Conservation (phyloP, 495 filamentous ascomycete species). For the Hypomontagnella monticulosa region DNA sequence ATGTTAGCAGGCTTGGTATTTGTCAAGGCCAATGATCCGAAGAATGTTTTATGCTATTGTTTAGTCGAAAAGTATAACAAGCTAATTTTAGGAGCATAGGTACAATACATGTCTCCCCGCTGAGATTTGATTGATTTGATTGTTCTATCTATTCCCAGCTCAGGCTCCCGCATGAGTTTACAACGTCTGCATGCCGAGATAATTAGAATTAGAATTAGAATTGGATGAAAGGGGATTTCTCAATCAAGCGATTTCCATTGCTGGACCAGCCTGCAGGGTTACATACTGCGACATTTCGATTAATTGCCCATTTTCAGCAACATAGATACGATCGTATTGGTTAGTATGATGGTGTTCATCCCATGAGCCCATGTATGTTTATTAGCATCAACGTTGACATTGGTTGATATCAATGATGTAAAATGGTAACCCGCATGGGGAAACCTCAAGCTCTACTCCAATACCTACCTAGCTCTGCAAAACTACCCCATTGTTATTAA, state of each 20-base stretch:
- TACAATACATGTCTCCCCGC: too few relatives aligned
- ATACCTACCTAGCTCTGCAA: too few relatives aligned
- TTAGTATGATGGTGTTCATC: background rate
- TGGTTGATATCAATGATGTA: too few relatives aligned
- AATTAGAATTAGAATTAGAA: conserved; percentile 2
- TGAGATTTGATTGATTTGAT: background rate
- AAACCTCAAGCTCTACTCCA: too few relatives aligned
- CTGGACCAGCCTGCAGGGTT: conserved; percentile 7
- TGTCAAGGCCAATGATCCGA: background rate
- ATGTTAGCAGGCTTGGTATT: conserved; percentile 11
- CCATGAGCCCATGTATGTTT: too few relatives aligned
- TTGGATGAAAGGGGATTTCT: conserved; percentile 14
- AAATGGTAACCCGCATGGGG: too few relatives aligned
- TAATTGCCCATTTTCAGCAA: conserved; percentile 9
- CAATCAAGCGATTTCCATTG: conserved; percentile 10
- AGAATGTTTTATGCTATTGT: conserved; percentile 8
- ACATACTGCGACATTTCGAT: conserved; percentile 8
- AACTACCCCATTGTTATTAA: background rate
- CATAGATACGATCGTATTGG: background rate
- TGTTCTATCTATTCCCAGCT: conserved; percentile 12
- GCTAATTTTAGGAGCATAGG: too few relatives aligned
- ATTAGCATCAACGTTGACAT: too few relatives aligned
- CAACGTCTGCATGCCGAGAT: conserved; percentile 6
- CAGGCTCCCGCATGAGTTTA: conserved; percentile 9
- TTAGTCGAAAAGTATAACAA: conserved; percentile 6